Conservation (phyloP, 192 early-diverging fungal genomes). For the Linderina pennispora region DNA sequence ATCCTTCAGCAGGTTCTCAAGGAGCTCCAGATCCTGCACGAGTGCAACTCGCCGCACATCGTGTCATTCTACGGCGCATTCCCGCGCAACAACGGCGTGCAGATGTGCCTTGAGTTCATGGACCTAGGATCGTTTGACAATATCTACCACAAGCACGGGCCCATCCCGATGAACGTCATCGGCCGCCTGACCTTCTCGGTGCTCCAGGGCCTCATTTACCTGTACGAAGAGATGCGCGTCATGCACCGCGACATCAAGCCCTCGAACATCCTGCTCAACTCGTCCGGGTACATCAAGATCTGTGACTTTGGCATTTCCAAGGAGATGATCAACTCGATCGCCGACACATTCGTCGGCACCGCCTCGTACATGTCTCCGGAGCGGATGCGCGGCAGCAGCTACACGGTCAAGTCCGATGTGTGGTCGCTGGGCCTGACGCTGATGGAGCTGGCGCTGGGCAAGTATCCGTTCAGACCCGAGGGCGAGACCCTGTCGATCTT, state of each 20-base stretch:
- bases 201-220: slow-evolving; percentile 71
- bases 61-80: slow-evolving; percentile 98
- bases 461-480: slow-evolving; percentile 67
- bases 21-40: slow-evolving; percentile 93
- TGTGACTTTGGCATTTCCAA: slow-evolving; percentile 92
- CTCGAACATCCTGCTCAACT: slow-evolving; percentile 82
- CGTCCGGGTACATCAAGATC: slow-evolving; percentile 70
- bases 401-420: slow-evolving; percentile 76
- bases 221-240: slow-evolving; percentile 84
- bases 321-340: slow-evolving; percentile 76
- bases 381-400: slow-evolving; percentile 69
- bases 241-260: slow-evolving; percentile 93
- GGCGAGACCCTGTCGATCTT: slow-evolving; percentile 70
- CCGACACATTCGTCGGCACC: slow-evolving; percentile 82
- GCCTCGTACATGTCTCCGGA: slow-evolving; percentile 84
- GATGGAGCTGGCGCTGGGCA: slow-evolving; percentile 73
- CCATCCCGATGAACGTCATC: slow-evolving; percentile 82
- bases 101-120: slow-evolving; percentile 98
- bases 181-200: slow-evolving; percentile 77
- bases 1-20: slow-evolving; percentile 87
- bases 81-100: slow-evolving; percentile 72
- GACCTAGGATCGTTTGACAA: slow-evolving; percentile 86
- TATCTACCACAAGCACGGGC: slow-evolving; percentile 88
- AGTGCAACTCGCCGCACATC: slow-evolving; percentile 92
- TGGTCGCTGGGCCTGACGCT: slow-evolving; percentile 78